Percentiles rank a stretch among this genome's conserved stretches.
Conservation (phyloP, 495 filamentous ascomycete species). For the Jackrogersella multiformis region DNA sequence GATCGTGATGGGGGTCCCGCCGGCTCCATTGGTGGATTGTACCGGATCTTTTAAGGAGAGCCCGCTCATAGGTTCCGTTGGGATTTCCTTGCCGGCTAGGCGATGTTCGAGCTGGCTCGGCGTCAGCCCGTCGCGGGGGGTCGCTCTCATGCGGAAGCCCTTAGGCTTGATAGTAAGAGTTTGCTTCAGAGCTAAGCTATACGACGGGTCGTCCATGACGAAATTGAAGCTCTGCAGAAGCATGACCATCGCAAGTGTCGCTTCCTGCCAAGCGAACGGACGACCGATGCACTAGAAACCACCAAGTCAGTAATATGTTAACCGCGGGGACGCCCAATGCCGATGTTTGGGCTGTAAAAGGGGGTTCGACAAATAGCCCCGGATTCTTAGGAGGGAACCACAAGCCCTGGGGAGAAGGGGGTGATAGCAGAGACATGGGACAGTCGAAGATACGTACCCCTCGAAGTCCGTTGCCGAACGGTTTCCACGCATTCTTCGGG, state of each 20-base stretch:
- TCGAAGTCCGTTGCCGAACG: constrained; percentile 65
- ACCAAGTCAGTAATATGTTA: constrained; percentile 53
- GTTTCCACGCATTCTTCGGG: constrained; percentile 66
- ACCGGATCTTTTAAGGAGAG: constrained; percentile 1
- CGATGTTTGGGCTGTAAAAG: too few species aligned
- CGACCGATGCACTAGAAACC: constrained; percentile 57
- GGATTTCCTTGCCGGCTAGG: constrained; percentile 48
- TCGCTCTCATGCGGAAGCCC: constrained; percentile 74
- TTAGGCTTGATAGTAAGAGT: constrained; percentile 82
- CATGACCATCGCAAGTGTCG: constrained; percentile 61
- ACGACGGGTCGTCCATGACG: constrained; percentile 63
- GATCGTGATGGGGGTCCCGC: constrained; percentile 63
- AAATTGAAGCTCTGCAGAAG: constrained; percentile 73
- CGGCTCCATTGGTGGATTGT: constrained; percentile 33
- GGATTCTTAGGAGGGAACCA: too few species aligned
- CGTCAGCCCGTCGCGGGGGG: constrained; percentile 65
- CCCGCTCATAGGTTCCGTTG: constrained; percentile 7
- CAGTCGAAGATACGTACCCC: constrained; percentile 46
- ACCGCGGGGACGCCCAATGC: constrained; percentile 20
- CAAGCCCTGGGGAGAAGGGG: too few species aligned
- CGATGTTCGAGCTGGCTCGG: constrained; percentile 64
- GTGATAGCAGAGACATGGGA: not conserved
- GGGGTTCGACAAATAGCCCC: too few species aligned
- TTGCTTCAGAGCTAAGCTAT: constrained; percentile 72
- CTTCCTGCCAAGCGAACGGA: constrained; percentile 72